phyloP scores from a whole-genome alignment of 345 rosid species.

The Salix koriyanagi region DNA sequence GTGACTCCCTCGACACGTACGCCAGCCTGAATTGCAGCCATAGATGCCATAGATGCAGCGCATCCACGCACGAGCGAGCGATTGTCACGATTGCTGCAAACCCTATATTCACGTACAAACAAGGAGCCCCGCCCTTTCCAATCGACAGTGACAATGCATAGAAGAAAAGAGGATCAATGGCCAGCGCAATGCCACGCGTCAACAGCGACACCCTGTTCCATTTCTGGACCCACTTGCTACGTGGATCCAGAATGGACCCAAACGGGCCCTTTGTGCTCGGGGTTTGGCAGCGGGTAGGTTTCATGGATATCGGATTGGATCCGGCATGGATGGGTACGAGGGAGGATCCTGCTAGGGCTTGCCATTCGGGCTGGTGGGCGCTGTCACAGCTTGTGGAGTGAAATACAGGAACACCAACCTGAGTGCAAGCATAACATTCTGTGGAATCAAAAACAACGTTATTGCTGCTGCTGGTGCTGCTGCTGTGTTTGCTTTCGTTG shows the following conservation, averaged over 20 bases:
- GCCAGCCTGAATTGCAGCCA: slow-evolving; percentile 66
- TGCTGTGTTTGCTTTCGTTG: neutral
- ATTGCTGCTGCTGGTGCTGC: neutral
- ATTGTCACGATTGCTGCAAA: slow-evolving; percentile 39
- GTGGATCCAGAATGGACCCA: slow-evolving; percentile 46
- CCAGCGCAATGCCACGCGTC: slow-evolving; percentile 54
- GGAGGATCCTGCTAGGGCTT: slow-evolving; percentile 44
- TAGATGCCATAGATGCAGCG: slow-evolving; percentile 40
- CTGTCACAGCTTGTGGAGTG: slow-evolving; percentile 41
- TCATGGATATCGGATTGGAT: neutral
- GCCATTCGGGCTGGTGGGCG: slow-evolving; percentile 39
- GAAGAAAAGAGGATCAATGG: slow-evolving; percentile 55
- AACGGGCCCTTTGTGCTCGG: slow-evolving; percentile 8
- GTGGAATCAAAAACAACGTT: neutral
- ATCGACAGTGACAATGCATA: slow-evolving; percentile 37
- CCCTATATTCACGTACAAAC: slow-evolving; percentile 46
- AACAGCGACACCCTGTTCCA: slow-evolving; percentile 47
- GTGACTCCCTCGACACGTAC: slow-evolving; percentile 55
- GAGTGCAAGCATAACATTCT: slow-evolving; percentile 38
- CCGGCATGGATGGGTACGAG: slow-evolving; percentile 17
- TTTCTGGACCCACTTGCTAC: slow-evolving; percentile 42
- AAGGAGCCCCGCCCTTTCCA: slow-evolving; percentile 38
- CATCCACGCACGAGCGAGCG: slow-evolving; percentile 45
- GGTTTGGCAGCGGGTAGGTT: neutral
- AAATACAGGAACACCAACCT: slow-evolving; percentile 36